phyloP scores from a whole-genome alignment of 1,284 basidiomycete genomes.

The Rhodofomes roseus region DNA sequence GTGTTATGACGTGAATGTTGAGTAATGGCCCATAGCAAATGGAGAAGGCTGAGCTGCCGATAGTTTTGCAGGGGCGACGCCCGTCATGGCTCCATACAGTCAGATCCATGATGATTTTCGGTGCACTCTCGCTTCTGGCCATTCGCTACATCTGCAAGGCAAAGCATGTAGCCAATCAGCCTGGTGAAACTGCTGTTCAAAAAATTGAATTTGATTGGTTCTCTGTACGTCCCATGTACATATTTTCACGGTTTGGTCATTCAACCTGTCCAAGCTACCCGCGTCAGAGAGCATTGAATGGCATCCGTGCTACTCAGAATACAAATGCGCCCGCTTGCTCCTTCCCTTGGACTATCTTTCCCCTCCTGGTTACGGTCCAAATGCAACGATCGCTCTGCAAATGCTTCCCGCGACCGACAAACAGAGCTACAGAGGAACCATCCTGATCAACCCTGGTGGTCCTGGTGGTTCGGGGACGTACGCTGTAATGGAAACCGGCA shows the following conservation, averaged over 20 bases:
- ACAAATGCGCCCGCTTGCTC: conserved; percentile 20
- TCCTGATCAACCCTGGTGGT: conserved; percentile 50
- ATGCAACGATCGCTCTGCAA: conserved; percentile 33
- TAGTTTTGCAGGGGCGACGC: background rate
- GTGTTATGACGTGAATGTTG: too few relatives aligned
- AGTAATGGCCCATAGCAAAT: background rate
- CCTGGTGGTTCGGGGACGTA: conserved; percentile 45
- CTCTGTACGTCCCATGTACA: background rate
- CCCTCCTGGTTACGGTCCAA: conserved; percentile 20
- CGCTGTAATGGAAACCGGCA: conserved; percentile 25
- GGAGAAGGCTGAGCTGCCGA: background rate
- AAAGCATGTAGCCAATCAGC: background rate
- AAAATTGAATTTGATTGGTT: conserved; percentile 12
- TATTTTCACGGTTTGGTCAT: too few relatives aligned
- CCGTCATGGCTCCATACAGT: background rate
- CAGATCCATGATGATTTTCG: background rate
- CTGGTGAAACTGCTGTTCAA: background rate
- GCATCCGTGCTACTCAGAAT: conserved; percentile 15
- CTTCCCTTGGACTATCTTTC: conserved; percentile 35
- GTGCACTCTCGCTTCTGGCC: background rate
- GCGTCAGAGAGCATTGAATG: conserved; percentile 13
- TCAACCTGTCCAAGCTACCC: background rate
- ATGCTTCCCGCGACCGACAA: conserved; percentile 22
- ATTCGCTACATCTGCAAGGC: background rate
- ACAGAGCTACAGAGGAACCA: conserved; percentile 38